Evolutionary conservation across 2,329 filamentous ascomycete genomes (phyloP).

Genomic region (Xylaria sp.): DNA sequence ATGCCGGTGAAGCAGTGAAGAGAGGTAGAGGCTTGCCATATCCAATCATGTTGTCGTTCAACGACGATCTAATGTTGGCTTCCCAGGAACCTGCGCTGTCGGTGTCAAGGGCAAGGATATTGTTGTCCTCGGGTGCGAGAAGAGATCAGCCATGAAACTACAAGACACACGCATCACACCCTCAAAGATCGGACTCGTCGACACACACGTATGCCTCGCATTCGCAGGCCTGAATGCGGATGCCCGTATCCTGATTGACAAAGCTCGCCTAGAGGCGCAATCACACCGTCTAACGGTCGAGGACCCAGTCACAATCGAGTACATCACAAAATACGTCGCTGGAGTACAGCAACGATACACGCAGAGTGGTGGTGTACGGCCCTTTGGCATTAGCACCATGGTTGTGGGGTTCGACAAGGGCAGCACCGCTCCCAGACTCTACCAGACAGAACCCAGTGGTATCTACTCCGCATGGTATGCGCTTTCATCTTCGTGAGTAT

Average conservation of each 20-base stretch:
- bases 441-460: constrained; percentile 98
- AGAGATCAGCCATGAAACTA: constrained; percentile 98
- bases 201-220: constrained; percentile 95
- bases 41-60: constrained; percentile 9
- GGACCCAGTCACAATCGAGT: constrained; percentile 97
- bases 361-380: constrained; percentile 95
- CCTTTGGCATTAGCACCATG: constrained; percentile 98
- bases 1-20: constrained; percentile 98
- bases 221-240: constrained; percentile 98
- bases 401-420: constrained; percentile 98
- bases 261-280: constrained; percentile 95
- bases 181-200: constrained; percentile 96
- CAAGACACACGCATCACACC: constrained; percentile 99
- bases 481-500: constrained; percentile 20
- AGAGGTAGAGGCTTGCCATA: constrained; percentile 71
- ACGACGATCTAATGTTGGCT: constrained; percentile 31
- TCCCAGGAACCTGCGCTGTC: constrained; percentile 90
- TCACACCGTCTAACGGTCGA: constrained; percentile 97
- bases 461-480: constrained; percentile 98
- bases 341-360: constrained; percentile 99
- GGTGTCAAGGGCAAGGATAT: constrained; percentile 95
- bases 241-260: constrained; percentile 97
- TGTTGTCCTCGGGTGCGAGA: constrained; percentile 97
- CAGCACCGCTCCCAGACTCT: constrained; percentile 87
- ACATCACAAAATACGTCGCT: constrained; percentile 99